Percentiles rank a stretch among this genome's conserved stretches.
These are phyloP conservation scores for Telopea speciosissima DNA, from an alignment of 177 flowering plant genomes.

Conservation along the genomic window DNA sequence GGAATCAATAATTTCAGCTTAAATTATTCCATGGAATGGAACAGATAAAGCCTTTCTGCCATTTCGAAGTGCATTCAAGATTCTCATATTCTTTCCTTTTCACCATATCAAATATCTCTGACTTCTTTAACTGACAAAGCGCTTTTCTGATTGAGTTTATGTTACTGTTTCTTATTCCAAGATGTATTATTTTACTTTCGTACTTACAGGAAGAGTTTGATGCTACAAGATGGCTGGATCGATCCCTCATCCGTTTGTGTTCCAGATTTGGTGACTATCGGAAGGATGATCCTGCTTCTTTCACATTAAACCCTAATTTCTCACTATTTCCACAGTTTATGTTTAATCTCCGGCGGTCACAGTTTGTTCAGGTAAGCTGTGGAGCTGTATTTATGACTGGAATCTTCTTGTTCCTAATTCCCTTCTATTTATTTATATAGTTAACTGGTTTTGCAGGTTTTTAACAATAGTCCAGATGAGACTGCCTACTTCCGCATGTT, in stretches of 20 bases:
- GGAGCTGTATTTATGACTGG: background rate
- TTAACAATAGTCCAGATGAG: constrained; percentile 98
- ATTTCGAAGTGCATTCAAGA: background rate
- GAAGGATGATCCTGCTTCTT: constrained; percentile 91
- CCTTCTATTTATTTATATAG: background rate
- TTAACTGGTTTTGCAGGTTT: constrained; percentile 49
- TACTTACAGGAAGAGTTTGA: constrained; percentile 79
- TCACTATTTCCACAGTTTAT: constrained; percentile 94
- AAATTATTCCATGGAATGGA: background rate
- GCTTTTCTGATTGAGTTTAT: background rate
- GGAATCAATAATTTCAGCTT: background rate
- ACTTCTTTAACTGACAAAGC: background rate
- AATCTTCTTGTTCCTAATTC: background rate
- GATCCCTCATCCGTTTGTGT: constrained; percentile 85
- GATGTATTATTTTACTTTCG: background rate
- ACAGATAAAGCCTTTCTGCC: background rate
- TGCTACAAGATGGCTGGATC: constrained; percentile 94
- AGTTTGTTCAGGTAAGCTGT: constrained; percentile 83
- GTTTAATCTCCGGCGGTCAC: constrained; percentile 92
- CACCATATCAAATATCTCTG: background rate
- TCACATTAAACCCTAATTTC: constrained; percentile 73
- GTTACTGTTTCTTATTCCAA: background rate
- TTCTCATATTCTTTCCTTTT: background rate
- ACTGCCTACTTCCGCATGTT: constrained; percentile 97
- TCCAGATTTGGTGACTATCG: constrained; percentile 94